These are phyloP conservation scores for Phytophthora tentaculata DNA, from an alignment of 352 stramenopile genomes.

Conservation along the genomic window DNA sequence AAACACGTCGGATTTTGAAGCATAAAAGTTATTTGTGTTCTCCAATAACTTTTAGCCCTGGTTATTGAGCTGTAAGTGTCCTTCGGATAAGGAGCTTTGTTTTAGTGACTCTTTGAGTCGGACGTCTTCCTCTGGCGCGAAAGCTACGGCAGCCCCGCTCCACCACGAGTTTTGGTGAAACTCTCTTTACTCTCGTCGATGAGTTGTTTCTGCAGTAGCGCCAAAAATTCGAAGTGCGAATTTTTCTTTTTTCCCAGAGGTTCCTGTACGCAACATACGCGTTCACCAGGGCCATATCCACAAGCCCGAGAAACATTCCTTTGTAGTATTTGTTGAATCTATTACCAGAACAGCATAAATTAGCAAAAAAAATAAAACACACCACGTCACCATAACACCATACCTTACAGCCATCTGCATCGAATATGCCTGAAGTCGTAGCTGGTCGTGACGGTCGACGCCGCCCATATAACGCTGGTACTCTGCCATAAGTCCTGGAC, in stretches of 20 bases:
- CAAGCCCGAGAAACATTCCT: slow-evolving; percentile 5
- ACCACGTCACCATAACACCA: slow-evolving; percentile 5
- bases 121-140: too few relatives aligned
- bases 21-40: too few relatives aligned
- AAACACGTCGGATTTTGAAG: too few relatives aligned
- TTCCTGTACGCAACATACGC: background rate
- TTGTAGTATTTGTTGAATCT: slow-evolving; percentile 15
- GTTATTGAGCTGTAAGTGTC: too few relatives aligned
- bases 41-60: too few relatives aligned
- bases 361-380: background rate
- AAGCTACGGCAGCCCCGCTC: too few relatives aligned
- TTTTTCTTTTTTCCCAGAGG: slow-evolving; percentile 8
- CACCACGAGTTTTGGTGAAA: background rate
- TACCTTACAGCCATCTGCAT: slow-evolving; percentile 8
- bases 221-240: background rate
- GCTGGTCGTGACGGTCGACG: background rate
- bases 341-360: slow-evolving; percentile 7
- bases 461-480: background rate
- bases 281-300: slow-evolving; percentile 8
- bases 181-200: background rate
- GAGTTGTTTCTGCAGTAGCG: background rate
- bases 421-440: background rate
- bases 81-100: too few relatives aligned
- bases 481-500: background rate
- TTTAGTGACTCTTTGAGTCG: too few relatives aligned